A percentile compares a stretch with the other conserved stretches of the same genome.
Evolutionary conservation across 371 early-diverging fungal genomes (phyloP).

Genomic region (Coemansia sp.): DNA sequence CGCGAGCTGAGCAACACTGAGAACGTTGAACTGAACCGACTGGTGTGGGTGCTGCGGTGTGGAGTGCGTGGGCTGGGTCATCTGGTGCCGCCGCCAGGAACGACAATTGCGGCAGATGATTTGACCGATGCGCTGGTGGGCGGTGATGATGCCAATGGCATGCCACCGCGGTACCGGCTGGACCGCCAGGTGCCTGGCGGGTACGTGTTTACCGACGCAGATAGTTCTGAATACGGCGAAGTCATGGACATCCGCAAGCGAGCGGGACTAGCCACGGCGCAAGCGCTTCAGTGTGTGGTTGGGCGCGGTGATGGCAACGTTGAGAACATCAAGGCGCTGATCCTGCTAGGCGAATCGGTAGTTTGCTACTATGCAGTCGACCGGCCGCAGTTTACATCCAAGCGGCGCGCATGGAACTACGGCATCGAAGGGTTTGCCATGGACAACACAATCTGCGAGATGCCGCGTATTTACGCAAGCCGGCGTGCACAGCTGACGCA

Average conservation of each 20-base stretch:
- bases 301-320: slow-evolving; percentile 71
- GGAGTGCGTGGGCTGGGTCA: slow-evolving; percentile 33
- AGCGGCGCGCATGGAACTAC: slow-evolving; percentile 62
- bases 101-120: slow-evolving; percentile 3
- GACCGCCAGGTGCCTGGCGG: slow-evolving; percentile 56
- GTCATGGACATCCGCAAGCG: slow-evolving; percentile 56
- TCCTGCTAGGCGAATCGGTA: slow-evolving; percentile 60
- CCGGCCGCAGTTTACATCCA: slow-evolving; percentile 54
- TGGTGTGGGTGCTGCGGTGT: slow-evolving; percentile 14
- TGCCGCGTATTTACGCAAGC: slow-evolving; percentile 28
- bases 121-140: slow-evolving; percentile 18
- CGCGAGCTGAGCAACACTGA: slow-evolving; percentile 16
- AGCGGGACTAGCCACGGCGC: slow-evolving; percentile 59
- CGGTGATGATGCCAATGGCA: slow-evolving; percentile 20
- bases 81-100: slow-evolving; percentile 32
- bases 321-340: slow-evolving; percentile 67
- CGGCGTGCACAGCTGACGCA: slow-evolving; percentile 57
- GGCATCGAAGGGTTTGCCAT: slow-evolving; percentile 39
- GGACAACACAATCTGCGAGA: slow-evolving; percentile 11
- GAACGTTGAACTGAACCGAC: slow-evolving; percentile 32
- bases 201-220: slow-evolving; percentile 61
- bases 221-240: slow-evolving; percentile 54
- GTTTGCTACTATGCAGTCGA: slow-evolving; percentile 71
- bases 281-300: slow-evolving; percentile 58
- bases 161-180: slow-evolving; percentile 30